Conservation (phyloP, 306 rosid genomes). For the Cucurbita moschata region DNA sequence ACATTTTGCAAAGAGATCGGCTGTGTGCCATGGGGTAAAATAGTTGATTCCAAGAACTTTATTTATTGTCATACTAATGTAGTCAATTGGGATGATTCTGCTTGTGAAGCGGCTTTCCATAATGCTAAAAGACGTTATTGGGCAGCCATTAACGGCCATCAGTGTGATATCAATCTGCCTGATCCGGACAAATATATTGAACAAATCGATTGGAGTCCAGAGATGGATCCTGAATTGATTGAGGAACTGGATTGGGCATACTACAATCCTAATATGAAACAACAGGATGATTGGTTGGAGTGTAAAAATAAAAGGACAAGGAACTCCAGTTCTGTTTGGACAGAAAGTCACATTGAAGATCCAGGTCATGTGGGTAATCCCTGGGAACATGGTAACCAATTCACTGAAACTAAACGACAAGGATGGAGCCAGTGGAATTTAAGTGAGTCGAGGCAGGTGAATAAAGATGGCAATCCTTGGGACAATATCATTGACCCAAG, state of each 20-base stretch:
- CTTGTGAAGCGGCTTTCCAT: slow-evolving; percentile 59
- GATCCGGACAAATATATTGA: slow-evolving; percentile 45
- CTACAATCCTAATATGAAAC: slow-evolving; percentile 34
- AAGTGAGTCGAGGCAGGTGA: background rate
- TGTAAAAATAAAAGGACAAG: slow-evolving; percentile 31
- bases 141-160: slow-evolving; percentile 39
- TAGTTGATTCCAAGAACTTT: slow-evolving; percentile 38
- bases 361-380: slow-evolving; percentile 19
- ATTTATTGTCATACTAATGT: slow-evolving; percentile 32
- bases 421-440: slow-evolving; percentile 6
- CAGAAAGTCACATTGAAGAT: slow-evolving; percentile 14
- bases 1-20: slow-evolving; percentile 47
- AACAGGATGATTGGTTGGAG: slow-evolving; percentile 8
- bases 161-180: slow-evolving; percentile 28
- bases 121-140: slow-evolving; percentile 54
- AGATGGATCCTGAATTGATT: slow-evolving; percentile 42
- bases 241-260: slow-evolving; percentile 43
- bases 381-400: slow-evolving; percentile 27
- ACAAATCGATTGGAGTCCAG: slow-evolving; percentile 59
- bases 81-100: slow-evolving; percentile 59
- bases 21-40: slow-evolving; percentile 65
- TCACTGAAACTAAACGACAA: background rate
- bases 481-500: slow-evolving; percentile 13
- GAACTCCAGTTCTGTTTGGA: slow-evolving; percentile 13
- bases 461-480: slow-evolving; percentile 34